phyloP scores from a whole-genome alignment of 208 protist species.

The Trypanosoma theileri region DNA sequence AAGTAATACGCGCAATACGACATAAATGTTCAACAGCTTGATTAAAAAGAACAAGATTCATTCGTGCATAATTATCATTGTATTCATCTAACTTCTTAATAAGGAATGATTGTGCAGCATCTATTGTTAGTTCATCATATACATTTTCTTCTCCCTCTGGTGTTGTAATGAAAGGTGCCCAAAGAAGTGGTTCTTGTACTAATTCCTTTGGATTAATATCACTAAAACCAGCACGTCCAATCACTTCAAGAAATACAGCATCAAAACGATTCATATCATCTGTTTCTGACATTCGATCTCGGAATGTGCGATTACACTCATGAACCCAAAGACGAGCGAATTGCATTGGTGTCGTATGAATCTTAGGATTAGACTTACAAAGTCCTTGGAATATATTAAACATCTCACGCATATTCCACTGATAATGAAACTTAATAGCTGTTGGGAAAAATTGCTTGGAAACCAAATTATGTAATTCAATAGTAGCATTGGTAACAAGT shows the following conservation, averaged over 20 bases:
- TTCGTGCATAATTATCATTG: conserved; percentile 95
- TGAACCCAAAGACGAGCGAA: conserved; percentile 95
- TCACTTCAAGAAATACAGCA: conserved; percentile 85
- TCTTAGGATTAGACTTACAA: conserved; percentile 87
- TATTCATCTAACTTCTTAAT: conserved; percentile 94
- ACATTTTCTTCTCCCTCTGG: conserved; percentile 88
- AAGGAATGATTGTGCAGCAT: conserved; percentile 79
- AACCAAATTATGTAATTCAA: conserved; percentile 91
- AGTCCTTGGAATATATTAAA: conserved; percentile 96
- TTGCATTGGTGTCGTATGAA: conserved; percentile 77
- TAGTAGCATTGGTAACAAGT: conserved; percentile 89
- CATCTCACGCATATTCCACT: conserved; percentile 99
- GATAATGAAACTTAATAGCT: conserved; percentile 99
- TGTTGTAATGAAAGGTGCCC: conserved; percentile 92
- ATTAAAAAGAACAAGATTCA: conserved; percentile 98
- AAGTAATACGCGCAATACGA: conserved; percentile 95
- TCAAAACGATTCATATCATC: conserved; percentile 92
- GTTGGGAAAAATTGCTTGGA: conserved; percentile 96
- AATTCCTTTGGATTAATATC: conserved; percentile 86
- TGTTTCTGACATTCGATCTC: conserved; percentile 93
- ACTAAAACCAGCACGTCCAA: conserved; percentile 73
- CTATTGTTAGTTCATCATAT: conserved; percentile 87
- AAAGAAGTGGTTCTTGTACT: conserved; percentile 91
- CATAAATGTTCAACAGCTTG: conserved; percentile 98
- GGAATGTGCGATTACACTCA: conserved; percentile 97